Conservation (phyloP, 768 basidiomycete species). For the Vararia minispora region DNA sequence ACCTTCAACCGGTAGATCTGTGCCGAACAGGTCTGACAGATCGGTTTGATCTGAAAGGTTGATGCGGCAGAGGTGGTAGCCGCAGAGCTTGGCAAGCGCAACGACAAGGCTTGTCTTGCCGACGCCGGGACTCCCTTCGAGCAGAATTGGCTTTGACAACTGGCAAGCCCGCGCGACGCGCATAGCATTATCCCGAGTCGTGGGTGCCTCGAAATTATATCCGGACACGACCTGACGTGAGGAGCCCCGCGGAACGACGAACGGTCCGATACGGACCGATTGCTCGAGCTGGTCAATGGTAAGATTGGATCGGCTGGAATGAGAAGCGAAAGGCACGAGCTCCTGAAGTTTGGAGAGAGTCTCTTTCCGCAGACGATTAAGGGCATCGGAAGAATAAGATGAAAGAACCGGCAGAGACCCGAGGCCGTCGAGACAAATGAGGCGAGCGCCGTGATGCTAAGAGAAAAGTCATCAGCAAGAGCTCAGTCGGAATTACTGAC, state of each 20-base stretch:
- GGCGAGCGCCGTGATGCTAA: slow-evolving; percentile 86
- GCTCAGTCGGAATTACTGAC: not conserved
- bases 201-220: slow-evolving; percentile 85
- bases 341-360: slow-evolving; percentile 42
- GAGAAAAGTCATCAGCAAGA: slow-evolving; percentile 8
- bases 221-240: slow-evolving; percentile 21
- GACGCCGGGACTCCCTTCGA: slow-evolving; percentile 97
- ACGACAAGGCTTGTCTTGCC: slow-evolving; percentile 92
- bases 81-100: slow-evolving; percentile 73
- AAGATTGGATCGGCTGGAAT: slow-evolving; percentile 17
- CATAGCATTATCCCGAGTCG: slow-evolving; percentile 78
- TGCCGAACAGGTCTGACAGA: slow-evolving; percentile 90
- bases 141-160: slow-evolving; percentile 78
- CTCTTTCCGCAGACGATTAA: slow-evolving; percentile 51
- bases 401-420: slow-evolving; percentile 66
- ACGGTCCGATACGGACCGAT: slow-evolving; percentile 58
- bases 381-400: slow-evolving; percentile 44
- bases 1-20: slow-evolving; percentile 90
- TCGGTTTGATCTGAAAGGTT: slow-evolving; percentile 99
- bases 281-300: slow-evolving; percentile 24
- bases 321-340: slow-evolving; percentile 36
- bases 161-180: slow-evolving; percentile 87
- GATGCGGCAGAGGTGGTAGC: slow-evolving; percentile 79
- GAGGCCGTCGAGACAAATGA: slow-evolving; percentile 88
- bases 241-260: slow-evolving; percentile 56